Percentiles rank a stretch among this genome's conserved stretches.
Evolutionary conservation across 2,329 filamentous ascomycete genomes (phyloP).

Genomic region (Dothideomycetes sp.): DNA sequence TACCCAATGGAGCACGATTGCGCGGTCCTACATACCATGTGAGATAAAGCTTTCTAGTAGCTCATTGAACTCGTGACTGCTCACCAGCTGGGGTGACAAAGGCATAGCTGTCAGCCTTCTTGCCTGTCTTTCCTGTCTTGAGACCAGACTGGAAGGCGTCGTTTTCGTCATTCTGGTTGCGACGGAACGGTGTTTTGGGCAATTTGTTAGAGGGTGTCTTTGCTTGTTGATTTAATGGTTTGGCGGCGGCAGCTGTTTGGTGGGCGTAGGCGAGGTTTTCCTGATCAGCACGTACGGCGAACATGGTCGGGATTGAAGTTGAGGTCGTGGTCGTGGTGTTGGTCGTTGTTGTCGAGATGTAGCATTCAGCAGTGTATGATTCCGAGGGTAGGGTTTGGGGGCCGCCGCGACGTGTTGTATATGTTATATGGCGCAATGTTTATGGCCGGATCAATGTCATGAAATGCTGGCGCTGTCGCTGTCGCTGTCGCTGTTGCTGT

Average conservation of each 20-base stretch:
- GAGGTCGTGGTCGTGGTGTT: not conserved
- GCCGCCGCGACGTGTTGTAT: not conserved
- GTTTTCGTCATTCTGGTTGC: conserved; percentile 79
- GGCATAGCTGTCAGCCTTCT: conserved; percentile 51
- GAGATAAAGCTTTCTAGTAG: not conserved
- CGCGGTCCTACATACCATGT: conserved; percentile 44
- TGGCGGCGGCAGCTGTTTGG: conserved; percentile 60
- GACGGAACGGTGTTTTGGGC: conserved; percentile 74
- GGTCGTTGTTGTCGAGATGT: not conserved
- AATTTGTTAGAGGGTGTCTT: conserved; percentile 71
- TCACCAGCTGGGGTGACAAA: conserved; percentile 76
- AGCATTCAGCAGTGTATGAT: not conserved
- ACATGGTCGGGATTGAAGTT: conserved; percentile 47
- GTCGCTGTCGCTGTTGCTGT: not conserved
- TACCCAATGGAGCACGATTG: conserved; percentile 71
- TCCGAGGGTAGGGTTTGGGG: not conserved
- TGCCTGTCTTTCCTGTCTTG: conserved; percentile 49
- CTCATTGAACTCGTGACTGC: not conserved
- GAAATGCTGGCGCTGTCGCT: too few relatives aligned
- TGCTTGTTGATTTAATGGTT: conserved; percentile 61
- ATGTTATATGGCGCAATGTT: conserved; percentile 3
- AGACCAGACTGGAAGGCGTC: conserved; percentile 52
- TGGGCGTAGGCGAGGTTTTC: conserved; percentile 76
- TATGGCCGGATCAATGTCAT: too few relatives aligned
- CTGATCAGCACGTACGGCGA: conserved; percentile 67